Evolutionary conservation across 2,329 filamentous ascomycete species (phyloP).

Genomic region (Clarireedia monteithiana): DNA sequence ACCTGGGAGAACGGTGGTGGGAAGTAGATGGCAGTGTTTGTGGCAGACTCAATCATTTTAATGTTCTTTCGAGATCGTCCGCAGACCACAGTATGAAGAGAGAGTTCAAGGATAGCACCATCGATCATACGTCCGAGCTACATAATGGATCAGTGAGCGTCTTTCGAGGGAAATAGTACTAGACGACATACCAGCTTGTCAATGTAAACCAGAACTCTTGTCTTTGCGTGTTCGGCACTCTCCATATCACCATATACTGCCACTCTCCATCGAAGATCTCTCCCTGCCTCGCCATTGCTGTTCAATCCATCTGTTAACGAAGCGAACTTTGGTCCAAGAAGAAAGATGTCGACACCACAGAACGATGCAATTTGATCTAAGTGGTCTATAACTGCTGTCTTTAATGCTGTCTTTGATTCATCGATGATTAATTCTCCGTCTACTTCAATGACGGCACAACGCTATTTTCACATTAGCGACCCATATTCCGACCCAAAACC

Average conservation of each 20-base stretch:
- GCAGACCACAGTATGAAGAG: conserved; percentile 85
- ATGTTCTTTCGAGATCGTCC: conserved; percentile 95
- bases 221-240: conserved; percentile 95
- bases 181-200: conserved; percentile 40
- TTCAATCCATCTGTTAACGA: conserved; percentile 68
- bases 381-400: conserved; percentile 70
- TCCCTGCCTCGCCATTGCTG: conserved; percentile 67
- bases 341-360: conserved; percentile 93
- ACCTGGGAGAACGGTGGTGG: conserved; percentile 88
- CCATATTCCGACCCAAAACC: neutral
- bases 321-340: conserved; percentile 82
- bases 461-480: conserved; percentile 45
- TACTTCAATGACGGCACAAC: conserved; percentile 87
- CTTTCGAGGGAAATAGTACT: neutral
- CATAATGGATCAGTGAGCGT: conserved; percentile 29
- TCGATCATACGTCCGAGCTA: conserved; percentile 71
- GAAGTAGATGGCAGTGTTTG: conserved; percentile 96
- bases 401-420: conserved; percentile 54
- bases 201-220: conserved; percentile 91
- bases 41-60: conserved; percentile 92
- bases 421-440: conserved; percentile 87
- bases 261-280: conserved; percentile 83
- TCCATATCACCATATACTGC: conserved; percentile 94
- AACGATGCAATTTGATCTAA: conserved; percentile 80
- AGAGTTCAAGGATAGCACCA: conserved; percentile 72